A percentile compares a stretch with the other conserved stretches of the same genome.
phyloP scores from a whole-genome alignment of 2,329 filamentous ascomycete species.

The Fonsecaea erecta region DNA sequence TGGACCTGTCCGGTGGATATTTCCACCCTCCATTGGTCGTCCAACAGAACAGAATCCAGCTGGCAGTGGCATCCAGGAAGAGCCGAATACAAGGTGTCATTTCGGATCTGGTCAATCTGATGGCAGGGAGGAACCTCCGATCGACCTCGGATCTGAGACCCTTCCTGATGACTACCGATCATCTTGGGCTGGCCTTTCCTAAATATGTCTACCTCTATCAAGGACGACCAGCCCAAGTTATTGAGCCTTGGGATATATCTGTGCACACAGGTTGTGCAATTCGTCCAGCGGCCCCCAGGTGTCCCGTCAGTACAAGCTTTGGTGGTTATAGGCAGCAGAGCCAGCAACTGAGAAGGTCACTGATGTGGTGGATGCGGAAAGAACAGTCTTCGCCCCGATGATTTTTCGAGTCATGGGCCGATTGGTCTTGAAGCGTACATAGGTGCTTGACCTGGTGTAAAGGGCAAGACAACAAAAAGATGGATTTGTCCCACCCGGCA shows the following conservation, averaged over 20 bases:
- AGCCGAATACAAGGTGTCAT: background rate
- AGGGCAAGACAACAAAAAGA: background rate
- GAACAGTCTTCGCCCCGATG: background rate
- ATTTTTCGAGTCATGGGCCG: background rate
- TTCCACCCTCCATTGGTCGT: background rate
- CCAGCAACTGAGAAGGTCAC: background rate
- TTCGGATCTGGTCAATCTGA: background rate
- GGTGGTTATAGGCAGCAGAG: background rate
- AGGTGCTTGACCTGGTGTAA: background rate
- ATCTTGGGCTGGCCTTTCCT: background rate
- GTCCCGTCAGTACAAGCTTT: background rate
- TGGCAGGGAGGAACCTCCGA: background rate
- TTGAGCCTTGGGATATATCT: background rate
- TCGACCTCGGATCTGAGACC: background rate
- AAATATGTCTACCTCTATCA: background rate
- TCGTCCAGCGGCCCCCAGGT: background rate
- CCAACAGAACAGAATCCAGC: background rate
- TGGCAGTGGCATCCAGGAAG: background rate
- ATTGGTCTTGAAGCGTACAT: background rate
- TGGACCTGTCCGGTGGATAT: background rate
- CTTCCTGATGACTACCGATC: background rate
- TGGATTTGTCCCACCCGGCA: no score
- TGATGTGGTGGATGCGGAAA: background rate
- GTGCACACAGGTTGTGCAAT: background rate
- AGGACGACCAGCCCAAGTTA: background rate